Base-by-base conservation (phyloP, 805 yeast species). In the Candida morakotiae region DNA sequence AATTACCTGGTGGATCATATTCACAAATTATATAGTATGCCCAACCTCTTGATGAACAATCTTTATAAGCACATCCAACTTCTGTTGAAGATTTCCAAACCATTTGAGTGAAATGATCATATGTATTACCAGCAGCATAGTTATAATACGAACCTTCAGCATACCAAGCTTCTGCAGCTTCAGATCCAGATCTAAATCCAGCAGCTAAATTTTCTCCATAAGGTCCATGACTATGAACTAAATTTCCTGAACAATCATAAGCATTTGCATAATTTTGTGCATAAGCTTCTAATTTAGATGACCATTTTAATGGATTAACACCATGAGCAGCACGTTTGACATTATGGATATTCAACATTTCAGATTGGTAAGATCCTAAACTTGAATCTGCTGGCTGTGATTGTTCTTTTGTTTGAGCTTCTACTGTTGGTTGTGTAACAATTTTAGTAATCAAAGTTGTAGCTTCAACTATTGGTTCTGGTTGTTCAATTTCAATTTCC, bases 131-230 rank as follows among this genome's bases (percentile, higher is more conserved):
- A 60, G 59, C 82, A 57, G 74, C 61, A 61, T 81, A 84, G 37
- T 56, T 42, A 11, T 50, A 41, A 46, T 79, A 81, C 64, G 83
- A 89, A 42, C 65, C 59, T 43, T 62, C 67, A 10, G 44, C 59
- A 60, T 83, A 83, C 91, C 91, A 84, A 26, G 83, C 79, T 42
- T 80, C 81, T 29, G 82, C 83, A 2, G 85, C 83, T 15, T 47
- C 35, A 21, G 69, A 52, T 18, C 75, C 79, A 3, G 73, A 79
- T 4, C 75, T 58, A 48, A 72, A 72, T 43, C 87, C 89, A 26
- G 77, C 71, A 11, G 88, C 88, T 48, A 84, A 67, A 63, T 84
- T 83, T 56, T 84, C 91, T 62, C 93, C 93, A 55, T 80, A 81
- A 11, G 71, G 71, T 9, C 82, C 79, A 24, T 71, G 68, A 14